Evolutionary conservation across 2,329 filamentous ascomycete genomes (phyloP), one percentile per base, ranked within the genome.

Genomic region (Colletotrichum sp.): DNA sequence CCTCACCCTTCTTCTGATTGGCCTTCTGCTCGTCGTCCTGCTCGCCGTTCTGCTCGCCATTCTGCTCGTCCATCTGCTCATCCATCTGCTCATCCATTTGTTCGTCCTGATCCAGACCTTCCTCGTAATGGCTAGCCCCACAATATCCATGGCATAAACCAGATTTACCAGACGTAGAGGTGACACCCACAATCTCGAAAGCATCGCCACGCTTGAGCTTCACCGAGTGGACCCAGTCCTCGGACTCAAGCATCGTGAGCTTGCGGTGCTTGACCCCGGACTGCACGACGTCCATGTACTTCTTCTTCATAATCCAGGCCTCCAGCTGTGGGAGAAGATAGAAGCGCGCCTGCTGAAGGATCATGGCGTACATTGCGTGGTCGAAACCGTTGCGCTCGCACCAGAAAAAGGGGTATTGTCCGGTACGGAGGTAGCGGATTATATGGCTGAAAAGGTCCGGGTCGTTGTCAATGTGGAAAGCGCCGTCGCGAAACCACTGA

Each of bases 401-500:
- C 75, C 81, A 87, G 78, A 85, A 85, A 8, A 87, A 70, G 0
- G 86, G 84, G 69, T 82, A 81, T 21, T 80, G 76, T 8, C 80
- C 79, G 6, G 80, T 81, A 39, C 84, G 82, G 60, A 86, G 80
- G 77, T 83, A 84, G 16, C 80, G 79, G 34, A 85, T 79, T 68
- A 86, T 78, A 66, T 86, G 81, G 16, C 78, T 76, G 76, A 87
- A 87, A 8, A 84, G 69, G 5, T 80, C 79, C 0, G 82, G 80
- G 70, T 87, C 85, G 1, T 82, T 81, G 76, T 87, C 85, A 44
- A 87, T 72, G 78, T 86, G 68, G 12, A 68, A 28, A 34, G 36
- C 21, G 15, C 57, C 71, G 26, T 65, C 57, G 32, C 55, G 75
- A 55, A 67, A 69, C 55, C 72, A 71, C 26, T 76, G 63, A 21